Percentiles rank a stretch among this genome's conserved stretches.
These are phyloP conservation scores for Vanderwaltozyma polyspora DNA, from an alignment of 805 yeast species.

Conservation along the genomic window DNA sequence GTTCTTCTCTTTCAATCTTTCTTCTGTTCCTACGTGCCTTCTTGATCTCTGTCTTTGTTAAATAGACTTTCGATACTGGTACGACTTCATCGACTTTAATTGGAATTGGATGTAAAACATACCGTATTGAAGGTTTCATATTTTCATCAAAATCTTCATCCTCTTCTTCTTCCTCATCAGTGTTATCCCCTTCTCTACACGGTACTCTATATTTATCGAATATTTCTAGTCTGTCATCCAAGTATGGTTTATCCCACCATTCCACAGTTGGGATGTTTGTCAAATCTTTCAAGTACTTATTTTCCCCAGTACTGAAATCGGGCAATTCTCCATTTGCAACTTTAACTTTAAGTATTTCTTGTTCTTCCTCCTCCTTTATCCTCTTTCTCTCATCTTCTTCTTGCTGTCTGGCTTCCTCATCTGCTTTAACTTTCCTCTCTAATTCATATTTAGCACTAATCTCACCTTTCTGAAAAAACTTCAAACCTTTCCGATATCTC, in stretches of 20 bases:
- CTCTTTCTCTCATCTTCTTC: slow-evolving; percentile 6
- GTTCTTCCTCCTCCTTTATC: slow-evolving; percentile 23
- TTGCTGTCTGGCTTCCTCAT: slow-evolving; percentile 1
- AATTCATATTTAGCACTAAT: slow-evolving; percentile 8
- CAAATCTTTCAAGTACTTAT: slow-evolving; percentile 28
- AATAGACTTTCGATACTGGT: slow-evolving; percentile 36
- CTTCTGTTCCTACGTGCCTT: slow-evolving; percentile 63
- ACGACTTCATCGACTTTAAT: slow-evolving; percentile 38
- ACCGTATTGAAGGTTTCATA: slow-evolving; percentile 45
- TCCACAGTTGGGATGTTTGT: slow-evolving; percentile 53
- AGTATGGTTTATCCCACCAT: slow-evolving; percentile 79
- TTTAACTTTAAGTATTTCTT: slow-evolving; percentile 23
- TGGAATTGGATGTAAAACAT: slow-evolving; percentile 75
- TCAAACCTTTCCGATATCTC: slow-evolving; percentile 11
- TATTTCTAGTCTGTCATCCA: slow-evolving; percentile 32
- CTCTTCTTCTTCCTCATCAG: slow-evolving; percentile 14
- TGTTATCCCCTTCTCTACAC: slow-evolving; percentile 10
- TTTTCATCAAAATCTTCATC: slow-evolving; percentile 24
- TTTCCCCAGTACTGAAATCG: slow-evolving; percentile 45
- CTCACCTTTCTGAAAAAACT: slow-evolving; percentile 51
- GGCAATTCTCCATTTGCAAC: slow-evolving; percentile 38
- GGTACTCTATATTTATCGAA: slow-evolving; percentile 30
- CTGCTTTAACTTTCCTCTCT: slow-evolving; percentile 6
- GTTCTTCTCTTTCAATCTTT: slow-evolving; percentile 48
- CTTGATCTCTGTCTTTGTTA: slow-evolving; percentile 71